Base-by-base conservation (phyloP, 768 basidiomycete genomes). In the Filobasidium floriforme region DNA sequence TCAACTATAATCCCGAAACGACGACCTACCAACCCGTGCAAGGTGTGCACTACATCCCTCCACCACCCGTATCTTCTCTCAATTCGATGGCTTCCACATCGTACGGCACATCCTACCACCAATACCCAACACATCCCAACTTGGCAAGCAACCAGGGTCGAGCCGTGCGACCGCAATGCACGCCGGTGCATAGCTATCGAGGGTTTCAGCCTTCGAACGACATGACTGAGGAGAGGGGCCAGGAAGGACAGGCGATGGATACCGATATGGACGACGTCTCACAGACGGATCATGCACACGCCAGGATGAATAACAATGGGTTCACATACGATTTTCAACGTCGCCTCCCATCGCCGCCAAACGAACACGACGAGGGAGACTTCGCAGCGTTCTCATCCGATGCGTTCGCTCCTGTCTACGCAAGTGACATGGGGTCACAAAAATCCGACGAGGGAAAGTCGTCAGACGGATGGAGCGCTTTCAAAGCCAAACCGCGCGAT, bases 41-140 rank as follows among this genome's bases (percentile, higher is more conserved):
- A 7, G 54, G 54, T 24, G 29, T 57, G 14, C 54, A 57, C 26
- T 32, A 57, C 26, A 24, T 57, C 14, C 54, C 54, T 57, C 54
- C 54, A 26, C 54, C 54, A 15, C 54, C 54, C 22, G 54, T 57
- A 28, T 57, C 54, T 4, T 57, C 54, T 15, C 26, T 57, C 22
- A 57, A 57, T 28, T 57, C 54, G 22, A 57, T 57, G 22, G 54
- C 54, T 26, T 57, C 54, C 6, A 57, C 54, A 22, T 57, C 54
- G 26, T 32, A 57, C 29, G 54, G 54, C 26, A 57, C 54, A 22
- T 57, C 54, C 24, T 26, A 26, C n/a, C 54, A 57, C 24, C 22
- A 24, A 26, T 28, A 19, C 24, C 54, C 54, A 57, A 24, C 54
- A 32, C 54, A 57, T 28, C 54, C 54, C 15, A 57, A 32, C 26